Base-by-base conservation (phyloP, 2,329 filamentous ascomycete genomes). In the Harringtonia aguacate region DNA sequence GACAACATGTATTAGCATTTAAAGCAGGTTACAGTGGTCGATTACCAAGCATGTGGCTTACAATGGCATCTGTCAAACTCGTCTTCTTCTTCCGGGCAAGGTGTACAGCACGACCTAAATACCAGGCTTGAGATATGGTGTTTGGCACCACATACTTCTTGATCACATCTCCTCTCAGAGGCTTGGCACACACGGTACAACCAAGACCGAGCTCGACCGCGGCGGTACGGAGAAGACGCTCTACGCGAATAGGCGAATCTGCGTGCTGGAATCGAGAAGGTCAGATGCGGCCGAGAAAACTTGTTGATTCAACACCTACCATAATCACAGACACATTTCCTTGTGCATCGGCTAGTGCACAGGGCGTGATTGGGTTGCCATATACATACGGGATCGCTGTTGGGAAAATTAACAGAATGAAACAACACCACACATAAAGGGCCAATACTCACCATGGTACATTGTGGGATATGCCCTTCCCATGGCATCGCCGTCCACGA, bases 401-500 rank as follows among this genome's bases (percentile, higher is more conserved):
- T n/a, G n/a, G n/a, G n/a, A n/a, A n/a, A n/a, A n/a, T n/a, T n/a
- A n/a, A n/a, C n/a, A n/a, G n/a, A n/a, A n/a, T n/a, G n/a, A n/a
- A n/a, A n/a, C n/a, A n/a, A n/a, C n/a, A n/a, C n/a, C n/a, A n/a
- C n/a, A n/a, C n/a, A n/a, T n/a, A n/a, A n/a, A n/a, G n/a, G n/a
- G n/a, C n/a, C n/a, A n/a, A n/a, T n/a, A 13, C 55, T 44, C 43
- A 59, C 58, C 55, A 18, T 64, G 58, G 30, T 61, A 74, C 49
- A 68, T 69, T 1, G 68, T 70, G 0, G 71, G 70, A 45, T 74
- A 73, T 1, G 72, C 72, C 14, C 72, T 56, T 0, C 72, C 72
- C 72, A 75, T 75, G 68, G 68, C 73, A 53, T 75, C 72, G 15
- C 68, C 72, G 41, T 75, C 72, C 3, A 75, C 65, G 4, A 63